phyloP scores from a whole-genome alignment of 1,284 basidiomycete species.

The Moesziomyces parantarcticus region DNA sequence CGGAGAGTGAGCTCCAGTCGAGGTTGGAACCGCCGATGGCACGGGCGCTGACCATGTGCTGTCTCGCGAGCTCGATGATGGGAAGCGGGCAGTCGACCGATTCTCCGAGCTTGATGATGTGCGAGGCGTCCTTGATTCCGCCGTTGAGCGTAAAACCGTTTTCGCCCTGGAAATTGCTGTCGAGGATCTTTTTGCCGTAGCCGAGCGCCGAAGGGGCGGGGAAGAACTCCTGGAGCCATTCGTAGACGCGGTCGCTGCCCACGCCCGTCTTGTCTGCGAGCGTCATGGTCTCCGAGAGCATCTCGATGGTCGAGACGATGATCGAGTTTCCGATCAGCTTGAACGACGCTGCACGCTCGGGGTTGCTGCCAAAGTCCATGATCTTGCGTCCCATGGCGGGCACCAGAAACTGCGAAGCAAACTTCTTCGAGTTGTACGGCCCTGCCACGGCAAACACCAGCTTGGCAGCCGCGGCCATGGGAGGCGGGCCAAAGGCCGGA shows the following conservation, averaged over 20 bases:
- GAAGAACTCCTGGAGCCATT: conserved; percentile 57
- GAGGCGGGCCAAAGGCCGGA: conserved; percentile 77
- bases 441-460: conserved; percentile 84
- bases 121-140: conserved; percentile 79
- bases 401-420: conserved; percentile 76
- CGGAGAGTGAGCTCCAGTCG: conserved; percentile 80
- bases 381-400: conserved; percentile 82
- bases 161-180: conserved; percentile 79
- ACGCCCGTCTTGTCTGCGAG: conserved; percentile 86
- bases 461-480: conserved; percentile 76
- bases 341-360: conserved; percentile 78
- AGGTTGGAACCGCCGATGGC: conserved; percentile 75
- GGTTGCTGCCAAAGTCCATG: conserved; percentile 74
- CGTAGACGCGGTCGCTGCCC: conserved; percentile 73
- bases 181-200: conserved; percentile 71
- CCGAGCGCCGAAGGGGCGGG: conserved; percentile 57
- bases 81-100: conserved; percentile 83
- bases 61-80: conserved; percentile 62
- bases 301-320: conserved; percentile 73
- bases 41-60: conserved; percentile 57
- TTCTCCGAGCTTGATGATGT: conserved; percentile 70
- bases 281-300: conserved; percentile 83
- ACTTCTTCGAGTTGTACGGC: conserved; percentile 84
- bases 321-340: conserved; percentile 74
- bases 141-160: conserved; percentile 87